These are phyloP conservation scores for Geotrichum europaeum DNA, from an alignment of 1,139 yeast species.

Conservation along the genomic window DNA sequence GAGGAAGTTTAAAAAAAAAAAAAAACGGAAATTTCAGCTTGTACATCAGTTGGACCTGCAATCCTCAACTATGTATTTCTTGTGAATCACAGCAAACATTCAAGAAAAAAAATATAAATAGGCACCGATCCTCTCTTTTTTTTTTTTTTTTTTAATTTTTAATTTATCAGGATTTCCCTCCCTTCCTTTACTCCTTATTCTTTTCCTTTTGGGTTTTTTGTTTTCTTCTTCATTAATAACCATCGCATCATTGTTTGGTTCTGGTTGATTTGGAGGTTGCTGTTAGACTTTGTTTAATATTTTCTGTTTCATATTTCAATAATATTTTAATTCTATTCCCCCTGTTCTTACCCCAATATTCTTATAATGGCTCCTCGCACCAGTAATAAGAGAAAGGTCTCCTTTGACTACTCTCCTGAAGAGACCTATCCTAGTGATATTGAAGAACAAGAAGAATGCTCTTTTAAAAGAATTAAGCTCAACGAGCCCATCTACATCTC, in stretches of 20 bases:
- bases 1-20: too few relatives aligned
- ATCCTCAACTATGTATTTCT: not conserved
- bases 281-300: not conserved
- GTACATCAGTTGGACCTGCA: not conserved
- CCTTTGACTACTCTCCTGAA: not conserved
- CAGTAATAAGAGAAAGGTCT: conserved; percentile 4
- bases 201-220: not conserved
- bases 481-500: conserved; percentile 5
- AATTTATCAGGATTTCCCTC: not conserved
- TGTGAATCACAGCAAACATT: not conserved
- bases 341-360: not conserved
- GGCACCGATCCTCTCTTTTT: not conserved
- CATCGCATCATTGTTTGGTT: not conserved
- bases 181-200: not conserved
- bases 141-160: too few relatives aligned
- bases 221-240: too few relatives aligned
- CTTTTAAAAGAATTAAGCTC: conserved; percentile 1
- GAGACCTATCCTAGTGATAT: not conserved
- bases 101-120: not conserved
- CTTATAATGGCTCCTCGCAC: not conserved
- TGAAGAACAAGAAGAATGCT: not conserved
- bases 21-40: not conserved
- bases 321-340: not conserved
- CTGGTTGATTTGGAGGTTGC: not conserved
- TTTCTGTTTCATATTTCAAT: not conserved